These are phyloP conservation scores for Wickerhamiella bombiphila DNA, from an alignment of 805 yeast species.

Conservation along the genomic window DNA sequence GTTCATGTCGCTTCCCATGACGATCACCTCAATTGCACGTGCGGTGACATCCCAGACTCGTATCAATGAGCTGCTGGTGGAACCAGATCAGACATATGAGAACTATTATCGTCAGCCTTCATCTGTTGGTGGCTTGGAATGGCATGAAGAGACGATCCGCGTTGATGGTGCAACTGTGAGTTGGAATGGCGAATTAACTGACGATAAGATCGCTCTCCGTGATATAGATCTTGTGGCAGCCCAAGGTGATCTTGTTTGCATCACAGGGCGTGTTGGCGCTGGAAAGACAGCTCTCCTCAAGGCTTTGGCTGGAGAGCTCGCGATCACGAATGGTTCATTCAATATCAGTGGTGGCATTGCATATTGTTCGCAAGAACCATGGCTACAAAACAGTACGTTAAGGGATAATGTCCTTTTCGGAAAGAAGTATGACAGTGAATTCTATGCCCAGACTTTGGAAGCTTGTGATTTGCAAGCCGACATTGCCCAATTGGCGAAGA, in stretches of 20 bases:
- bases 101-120: conserved; percentile 37
- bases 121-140: conserved; percentile 46
- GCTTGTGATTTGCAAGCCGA: conserved; percentile 84
- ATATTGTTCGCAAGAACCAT: conserved; percentile 75
- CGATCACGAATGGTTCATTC: conserved; percentile 52
- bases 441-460: conserved; percentile 63
- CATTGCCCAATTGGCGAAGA: conserved; percentile 65
- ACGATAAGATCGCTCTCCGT: conserved; percentile 21
- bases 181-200: conserved; percentile 41
- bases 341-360: conserved; percentile 58
- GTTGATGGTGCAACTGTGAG: conserved; percentile 26
- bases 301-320: conserved; percentile 61
- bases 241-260: conserved; percentile 64
- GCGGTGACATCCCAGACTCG: conserved; percentile 47
- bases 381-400: conserved; percentile 86
- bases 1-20: conserved; percentile 77
- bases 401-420: conserved; percentile 87
- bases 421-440: conserved; percentile 61
- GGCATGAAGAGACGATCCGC: conserved; percentile 43
- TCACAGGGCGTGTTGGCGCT: conserved; percentile 73
- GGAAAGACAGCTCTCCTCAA: conserved; percentile 75
- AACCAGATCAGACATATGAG: conserved; percentile 60
- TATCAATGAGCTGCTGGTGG: conserved; percentile 53
- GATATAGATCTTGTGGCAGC: conserved; percentile 45
- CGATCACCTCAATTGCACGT: conserved; percentile 68